Evolutionary conservation across 441 rosid genomes (phyloP).

Genomic region (Arabidopsis hybrid): DNA sequence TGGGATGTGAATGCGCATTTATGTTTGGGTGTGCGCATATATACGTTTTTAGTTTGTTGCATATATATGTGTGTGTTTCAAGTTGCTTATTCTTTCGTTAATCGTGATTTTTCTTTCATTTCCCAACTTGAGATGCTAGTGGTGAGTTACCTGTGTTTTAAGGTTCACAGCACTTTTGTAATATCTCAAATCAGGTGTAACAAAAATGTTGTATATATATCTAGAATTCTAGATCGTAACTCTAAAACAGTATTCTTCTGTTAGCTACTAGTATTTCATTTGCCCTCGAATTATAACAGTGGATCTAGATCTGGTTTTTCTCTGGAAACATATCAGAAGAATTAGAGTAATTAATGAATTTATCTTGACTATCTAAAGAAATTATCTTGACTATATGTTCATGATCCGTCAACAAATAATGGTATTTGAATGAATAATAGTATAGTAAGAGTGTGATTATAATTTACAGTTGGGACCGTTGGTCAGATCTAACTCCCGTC

Average conservation of each 20-base stretch:
- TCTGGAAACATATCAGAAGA: not conserved
- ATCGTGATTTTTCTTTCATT: not conserved
- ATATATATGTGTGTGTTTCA: not conserved
- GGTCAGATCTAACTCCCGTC: slow-evolving; percentile 38
- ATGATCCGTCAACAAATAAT: slow-evolving; percentile 1
- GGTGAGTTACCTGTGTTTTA: slow-evolving; percentile 1
- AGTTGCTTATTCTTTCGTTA: slow-evolving; percentile 6
- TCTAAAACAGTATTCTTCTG: not conserved
- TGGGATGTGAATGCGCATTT: slow-evolving; percentile 7
- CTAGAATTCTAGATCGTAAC: not conserved
- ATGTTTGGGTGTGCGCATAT: not conserved
- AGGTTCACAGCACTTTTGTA: not conserved
- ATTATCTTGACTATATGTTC: slow-evolving; percentile 1
- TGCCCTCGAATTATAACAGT: not conserved
- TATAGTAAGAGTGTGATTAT: slow-evolving; percentile 20
- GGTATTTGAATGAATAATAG: slow-evolving; percentile 9
- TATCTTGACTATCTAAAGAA: not conserved
- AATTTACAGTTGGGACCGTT: slow-evolving; percentile 48
- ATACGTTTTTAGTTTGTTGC: not conserved
- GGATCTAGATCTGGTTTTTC: too few relatives aligned
- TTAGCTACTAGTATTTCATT: not conserved
- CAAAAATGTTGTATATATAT: not conserved
- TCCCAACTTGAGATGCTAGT: not conserved
- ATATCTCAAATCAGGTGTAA: not conserved
- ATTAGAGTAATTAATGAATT: not conserved